Evolutionary conservation across 768 basidiomycete species (phyloP), one percentile per base, ranked within the genome.

Genomic region (Boletus reticulatus): DNA sequence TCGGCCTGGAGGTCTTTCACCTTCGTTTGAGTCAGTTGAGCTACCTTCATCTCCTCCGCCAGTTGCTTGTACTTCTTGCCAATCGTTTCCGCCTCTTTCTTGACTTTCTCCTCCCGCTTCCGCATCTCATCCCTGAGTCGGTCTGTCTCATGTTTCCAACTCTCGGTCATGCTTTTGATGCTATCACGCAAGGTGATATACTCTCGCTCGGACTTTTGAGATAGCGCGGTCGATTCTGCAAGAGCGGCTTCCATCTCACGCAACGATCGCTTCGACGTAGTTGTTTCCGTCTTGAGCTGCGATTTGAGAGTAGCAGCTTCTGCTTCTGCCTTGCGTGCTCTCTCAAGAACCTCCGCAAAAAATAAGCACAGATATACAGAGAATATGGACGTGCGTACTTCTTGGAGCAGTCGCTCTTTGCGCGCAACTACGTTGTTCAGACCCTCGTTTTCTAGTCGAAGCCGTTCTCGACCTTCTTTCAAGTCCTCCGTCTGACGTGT

Each of bases 401-500:
- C 93, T 72, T 94, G 93, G 58, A 93, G 71, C 52, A 94, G 63
- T 59, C 93, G 78, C 73, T 95, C 93, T 68, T 94, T 94, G 56
- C 93, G 78, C 29, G 90, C 83, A 22, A 95, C 88, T 17, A 94
- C 92, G 58, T 92, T 91, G 64, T 92, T 92, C 61, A 94, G 70
- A 4, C 88, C 88, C 67, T 94, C 93, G 63, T 92, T 94, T 73
- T 95, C 93, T 48, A 92, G 66, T 53, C 91, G 72, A 59, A 94
- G 72, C 46, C 93, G 77, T 70, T 95, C 93, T 59, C 92, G 78
- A 4, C 84, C 87, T 68, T 94, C 93, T 68, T 93, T 94, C 67
- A 94, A 69, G 69, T 95, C 93, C 68, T 94, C 93, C 24, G 87
- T 88, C 72, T 90, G 89, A 43, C 92, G 76, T 38, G 92, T 93